A percentile compares a stretch with the other conserved stretches of the same genome.
These are phyloP conservation scores for Colletotrichum sp. DNA, from an alignment of 2,329 filamentous ascomycete species.

Conservation along the genomic window DNA sequence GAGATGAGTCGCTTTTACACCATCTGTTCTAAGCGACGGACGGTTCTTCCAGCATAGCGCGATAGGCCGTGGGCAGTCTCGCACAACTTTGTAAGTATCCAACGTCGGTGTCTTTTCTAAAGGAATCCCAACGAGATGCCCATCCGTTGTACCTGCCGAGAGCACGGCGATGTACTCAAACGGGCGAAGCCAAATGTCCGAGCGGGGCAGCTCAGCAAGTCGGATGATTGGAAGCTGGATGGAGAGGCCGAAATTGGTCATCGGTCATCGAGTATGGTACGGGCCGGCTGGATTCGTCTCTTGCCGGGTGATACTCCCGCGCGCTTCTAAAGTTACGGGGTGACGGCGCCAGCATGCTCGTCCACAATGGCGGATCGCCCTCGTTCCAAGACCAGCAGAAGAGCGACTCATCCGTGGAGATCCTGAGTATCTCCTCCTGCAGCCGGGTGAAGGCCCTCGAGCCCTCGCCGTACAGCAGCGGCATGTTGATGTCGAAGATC, in stretches of 20 bases:
- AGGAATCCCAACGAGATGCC: background rate
- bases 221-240: background rate
- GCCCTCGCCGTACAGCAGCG: constrained; percentile 32
- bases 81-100: background rate
- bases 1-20: background rate
- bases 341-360: constrained; percentile 15
- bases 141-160: background rate
- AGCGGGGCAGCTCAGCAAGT: background rate
- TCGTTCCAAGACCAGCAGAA: constrained; percentile 19
- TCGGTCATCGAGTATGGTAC: constrained; percentile 12
- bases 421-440: constrained; percentile 17
- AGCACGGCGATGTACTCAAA: background rate
- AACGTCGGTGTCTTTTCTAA: background rate
- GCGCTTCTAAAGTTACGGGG: constrained; percentile 1
- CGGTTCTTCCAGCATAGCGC: background rate
- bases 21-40: background rate
- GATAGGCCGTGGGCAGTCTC: constrained; percentile 1
- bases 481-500: constrained; percentile 32
- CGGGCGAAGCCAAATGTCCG: background rate
- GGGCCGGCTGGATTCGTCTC: background rate
- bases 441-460: constrained; percentile 26
- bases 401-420: constrained; percentile 13
- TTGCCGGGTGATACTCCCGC: background rate
- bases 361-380: background rate
- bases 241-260: constrained; percentile 17